phyloP scores from a whole-genome alignment of 805 yeast genomes.

The Candida nonsorbophila region DNA sequence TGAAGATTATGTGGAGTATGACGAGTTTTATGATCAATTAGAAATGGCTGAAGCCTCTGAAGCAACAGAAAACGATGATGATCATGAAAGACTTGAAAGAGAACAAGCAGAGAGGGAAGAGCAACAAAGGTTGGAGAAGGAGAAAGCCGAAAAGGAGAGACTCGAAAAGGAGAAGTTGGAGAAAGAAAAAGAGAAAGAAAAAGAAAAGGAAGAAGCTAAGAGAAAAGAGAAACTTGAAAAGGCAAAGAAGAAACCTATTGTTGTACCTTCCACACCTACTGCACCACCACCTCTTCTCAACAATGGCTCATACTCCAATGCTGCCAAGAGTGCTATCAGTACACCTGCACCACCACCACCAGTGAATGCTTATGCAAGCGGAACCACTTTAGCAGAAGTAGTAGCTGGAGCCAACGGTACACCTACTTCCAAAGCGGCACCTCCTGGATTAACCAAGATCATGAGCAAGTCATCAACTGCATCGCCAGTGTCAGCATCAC shows the following conservation, averaged over 20 bases:
- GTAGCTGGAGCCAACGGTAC: constrained; percentile 4
- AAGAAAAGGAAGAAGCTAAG: constrained; percentile 2
- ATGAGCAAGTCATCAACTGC: constrained; percentile 18
- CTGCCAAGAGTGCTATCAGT: constrained; percentile 1
- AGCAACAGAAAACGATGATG: constrained; percentile 27
- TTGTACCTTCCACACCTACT: constrained; percentile 5
- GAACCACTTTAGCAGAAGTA: constrained; percentile 10
- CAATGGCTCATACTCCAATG: constrained; percentile 3
- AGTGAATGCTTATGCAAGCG: constrained; percentile 5
- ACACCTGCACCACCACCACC: constrained; percentile 2
- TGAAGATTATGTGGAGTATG: constrained; percentile 89
- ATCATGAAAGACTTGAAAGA: constrained; percentile 13
- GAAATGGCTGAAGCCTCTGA: constrained; percentile 61
- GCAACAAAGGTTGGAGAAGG: constrained; percentile 2
- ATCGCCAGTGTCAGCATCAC: constrained; percentile 15
- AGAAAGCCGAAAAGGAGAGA: constrained; percentile 4
- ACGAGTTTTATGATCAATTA: constrained; percentile 83
- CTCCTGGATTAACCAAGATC: constrained; percentile 1
- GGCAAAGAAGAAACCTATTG: constrained; percentile 2
- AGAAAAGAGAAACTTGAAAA: constrained; percentile 9
- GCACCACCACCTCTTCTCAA: constrained; percentile 9
- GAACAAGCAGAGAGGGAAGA: constrained; percentile 7
- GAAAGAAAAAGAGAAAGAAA: constrained; percentile 2
- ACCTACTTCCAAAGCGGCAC: constrained; percentile 1
- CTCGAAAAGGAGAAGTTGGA: constrained; percentile 10